Conservation (phyloP, 2,329 filamentous ascomycete species). For the Penicillium occitanis region DNA sequence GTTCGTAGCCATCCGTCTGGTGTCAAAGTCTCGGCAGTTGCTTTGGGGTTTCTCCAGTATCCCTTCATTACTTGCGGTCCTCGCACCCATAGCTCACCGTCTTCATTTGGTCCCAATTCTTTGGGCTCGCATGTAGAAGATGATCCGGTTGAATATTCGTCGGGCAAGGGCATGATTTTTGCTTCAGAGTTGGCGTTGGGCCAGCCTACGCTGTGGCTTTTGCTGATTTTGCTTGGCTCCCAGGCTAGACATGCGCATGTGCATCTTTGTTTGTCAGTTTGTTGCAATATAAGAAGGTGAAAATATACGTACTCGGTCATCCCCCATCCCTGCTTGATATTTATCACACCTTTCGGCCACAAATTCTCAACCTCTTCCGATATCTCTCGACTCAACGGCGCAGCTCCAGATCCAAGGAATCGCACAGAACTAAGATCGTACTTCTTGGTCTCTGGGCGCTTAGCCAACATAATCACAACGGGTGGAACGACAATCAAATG, state of each 20-base stretch:
- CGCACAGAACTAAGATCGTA: conserved; percentile 69
- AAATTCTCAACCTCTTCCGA: conserved; percentile 59
- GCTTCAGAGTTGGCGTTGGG: conserved; percentile 67
- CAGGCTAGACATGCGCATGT: conserved; percentile 71
- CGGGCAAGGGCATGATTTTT: conserved; percentile 58
- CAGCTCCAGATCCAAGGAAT: conserved; percentile 63
- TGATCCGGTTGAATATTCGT: not conserved
- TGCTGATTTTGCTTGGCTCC: conserved; percentile 53
- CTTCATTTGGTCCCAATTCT: conserved; percentile 35
- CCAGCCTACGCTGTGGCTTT: conserved; percentile 57
- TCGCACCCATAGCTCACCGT: conserved; percentile 71
- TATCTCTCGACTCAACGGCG: conserved; percentile 59
- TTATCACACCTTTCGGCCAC: conserved; percentile 52
- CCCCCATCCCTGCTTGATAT: conserved; percentile 74
- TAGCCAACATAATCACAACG: conserved; percentile 70
- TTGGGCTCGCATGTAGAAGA: not conserved
- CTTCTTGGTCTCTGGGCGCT: conserved; percentile 64
- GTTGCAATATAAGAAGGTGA: conserved; percentile 36
- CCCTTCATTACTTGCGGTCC: conserved; percentile 72
- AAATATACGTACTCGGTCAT: conserved; percentile 38
- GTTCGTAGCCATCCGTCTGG: conserved; percentile 69
- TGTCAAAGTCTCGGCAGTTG: conserved; percentile 63
- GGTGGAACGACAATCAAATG: conserved; percentile 69
- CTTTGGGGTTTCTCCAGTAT: conserved; percentile 71
- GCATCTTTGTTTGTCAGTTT: conserved; percentile 71